Base-by-base conservation (phyloP, 768 basidiomycete species). In the Rhodotorula diobovata region DNA sequence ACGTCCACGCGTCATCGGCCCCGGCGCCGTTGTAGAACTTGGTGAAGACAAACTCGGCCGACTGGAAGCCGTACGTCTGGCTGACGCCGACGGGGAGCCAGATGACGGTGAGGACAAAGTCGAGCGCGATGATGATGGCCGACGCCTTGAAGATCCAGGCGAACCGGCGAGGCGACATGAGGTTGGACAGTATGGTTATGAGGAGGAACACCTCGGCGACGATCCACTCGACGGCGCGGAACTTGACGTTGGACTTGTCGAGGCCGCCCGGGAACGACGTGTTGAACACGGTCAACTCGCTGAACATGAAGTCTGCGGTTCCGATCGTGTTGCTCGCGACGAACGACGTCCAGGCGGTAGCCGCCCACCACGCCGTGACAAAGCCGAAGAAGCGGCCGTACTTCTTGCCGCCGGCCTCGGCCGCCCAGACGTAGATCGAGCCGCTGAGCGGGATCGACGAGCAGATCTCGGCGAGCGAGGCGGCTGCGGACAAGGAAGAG, bases 291-390 rank as follows among this genome's bases (percentile, higher is more conserved):
- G 85, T 83, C 39, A 93, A 81, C 77, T 91, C 88, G 25, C 92
- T 93, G 30, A 93, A 88, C 56, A 96, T 85, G 79, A 91, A 94
- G 80, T 95, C 93, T 56, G 92, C 90, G 3, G 91, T 88, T 5
- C 89, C 92, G 82, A 93, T 91, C 68, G 90, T 91, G 78, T 91
- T 93, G 37, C 89, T 86, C 16, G 93, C 93, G 51, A 87, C 84
- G 76, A 93, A 95, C 0, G 93, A 94, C 86, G 92, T 92, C 93
- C 93, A 95, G n/a, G 92, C 93, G 2, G 91, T 93, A 68, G 88
- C 88, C 23, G 90, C 84, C 92, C 92, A 95, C 89, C 90, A 95
- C 41, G 92, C 92, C 50, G 93, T 92, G 66, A 91, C 80, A 81
- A 93, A 92, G 1, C 91, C 92, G 73, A 91, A 86, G 80, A 94